Percentiles rank a stretch among this genome's conserved stretches.
Conservation (phyloP, 371 early-diverging fungal species). For the Rhizopus delemar region DNA sequence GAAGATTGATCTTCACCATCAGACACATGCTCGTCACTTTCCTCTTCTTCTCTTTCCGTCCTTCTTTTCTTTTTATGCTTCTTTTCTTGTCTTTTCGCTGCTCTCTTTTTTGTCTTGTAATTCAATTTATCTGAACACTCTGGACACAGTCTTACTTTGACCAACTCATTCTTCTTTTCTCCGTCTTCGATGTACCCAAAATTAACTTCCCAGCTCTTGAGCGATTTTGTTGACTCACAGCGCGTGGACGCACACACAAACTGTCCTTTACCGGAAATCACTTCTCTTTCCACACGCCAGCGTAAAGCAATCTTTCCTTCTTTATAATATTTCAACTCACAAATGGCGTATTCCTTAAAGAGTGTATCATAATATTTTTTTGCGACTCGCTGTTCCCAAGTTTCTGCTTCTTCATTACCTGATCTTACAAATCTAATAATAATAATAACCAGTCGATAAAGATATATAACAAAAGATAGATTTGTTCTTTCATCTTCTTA, state of each 20-base stretch:
- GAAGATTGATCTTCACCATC: background rate
- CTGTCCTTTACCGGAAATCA: slow-evolving; percentile 76
- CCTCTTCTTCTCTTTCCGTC: slow-evolving; percentile 12
- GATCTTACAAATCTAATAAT: slow-evolving; percentile 30
- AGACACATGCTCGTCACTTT: background rate
- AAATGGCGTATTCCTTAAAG: slow-evolving; percentile 84
- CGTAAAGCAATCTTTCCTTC: slow-evolving; percentile 79
- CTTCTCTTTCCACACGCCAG: slow-evolving; percentile 83
- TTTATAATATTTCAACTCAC: slow-evolving; percentile 75
- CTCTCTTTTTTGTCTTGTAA: slow-evolving; percentile 38
- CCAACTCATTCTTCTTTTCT: slow-evolving; percentile 76
- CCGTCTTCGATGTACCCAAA: slow-evolving; percentile 78
- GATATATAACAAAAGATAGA: background rate
- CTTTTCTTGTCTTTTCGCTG: slow-evolving; percentile 21
- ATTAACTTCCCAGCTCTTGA: slow-evolving; percentile 85
- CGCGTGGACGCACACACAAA: slow-evolving; percentile 69
- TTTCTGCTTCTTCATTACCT: slow-evolving; percentile 42
- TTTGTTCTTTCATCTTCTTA: slow-evolving; percentile 4
- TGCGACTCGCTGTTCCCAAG: slow-evolving; percentile 82
- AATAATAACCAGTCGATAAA: background rate
- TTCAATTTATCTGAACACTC: slow-evolving; percentile 60
- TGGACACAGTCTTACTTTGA: slow-evolving; percentile 77
- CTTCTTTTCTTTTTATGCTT: slow-evolving; percentile 6
- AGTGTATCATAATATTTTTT: slow-evolving; percentile 84
- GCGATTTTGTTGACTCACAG: slow-evolving; percentile 45